Evolutionary conservation across 768 basidiomycete species (phyloP).

Genomic region (Tremella yokohamensis): DNA sequence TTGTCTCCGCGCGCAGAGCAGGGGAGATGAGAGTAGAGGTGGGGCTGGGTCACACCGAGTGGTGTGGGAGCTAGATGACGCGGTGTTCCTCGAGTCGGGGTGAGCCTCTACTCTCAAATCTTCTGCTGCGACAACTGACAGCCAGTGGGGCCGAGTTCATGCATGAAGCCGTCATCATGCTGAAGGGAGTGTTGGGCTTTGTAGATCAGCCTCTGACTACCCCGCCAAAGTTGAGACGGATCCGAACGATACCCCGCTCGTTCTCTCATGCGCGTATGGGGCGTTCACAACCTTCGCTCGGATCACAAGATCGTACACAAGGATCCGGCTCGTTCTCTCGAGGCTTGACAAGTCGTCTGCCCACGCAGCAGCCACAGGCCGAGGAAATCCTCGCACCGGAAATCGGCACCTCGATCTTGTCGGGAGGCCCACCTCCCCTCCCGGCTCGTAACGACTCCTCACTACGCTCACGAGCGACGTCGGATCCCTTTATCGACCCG

Average conservation of each 20-base stretch:
- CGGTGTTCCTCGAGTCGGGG: conserved; percentile 90
- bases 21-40: conserved; percentile 68
- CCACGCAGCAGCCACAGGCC: not conserved
- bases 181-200: conserved; percentile 83
- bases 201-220: conserved; percentile 58
- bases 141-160: conserved; percentile 87
- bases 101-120: conserved; percentile 55
- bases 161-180: conserved; percentile 80
- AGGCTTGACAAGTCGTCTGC: not conserved
- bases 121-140: conserved; percentile 6
- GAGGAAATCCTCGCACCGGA: not conserved
- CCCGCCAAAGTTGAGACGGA: conserved; percentile 37
- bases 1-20: conserved; percentile 71
- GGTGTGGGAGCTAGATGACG: conserved; percentile 90
- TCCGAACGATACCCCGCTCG: conserved; percentile 23
- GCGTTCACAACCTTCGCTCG: conserved; percentile 13
- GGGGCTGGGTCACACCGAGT: conserved; percentile 71
- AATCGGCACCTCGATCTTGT: not conserved
- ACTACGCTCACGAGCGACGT: conserved; percentile 23
- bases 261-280: conserved; percentile 15
- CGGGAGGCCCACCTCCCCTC: not conserved
- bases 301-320: conserved; percentile 3
- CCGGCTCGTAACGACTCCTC: not conserved
- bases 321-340: conserved; percentile 1
- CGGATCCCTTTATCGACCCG: conserved; percentile 40